phyloP scores from a whole-genome alignment of 2,329 filamentous ascomycete genomes.

The Periconia digitata region DNA sequence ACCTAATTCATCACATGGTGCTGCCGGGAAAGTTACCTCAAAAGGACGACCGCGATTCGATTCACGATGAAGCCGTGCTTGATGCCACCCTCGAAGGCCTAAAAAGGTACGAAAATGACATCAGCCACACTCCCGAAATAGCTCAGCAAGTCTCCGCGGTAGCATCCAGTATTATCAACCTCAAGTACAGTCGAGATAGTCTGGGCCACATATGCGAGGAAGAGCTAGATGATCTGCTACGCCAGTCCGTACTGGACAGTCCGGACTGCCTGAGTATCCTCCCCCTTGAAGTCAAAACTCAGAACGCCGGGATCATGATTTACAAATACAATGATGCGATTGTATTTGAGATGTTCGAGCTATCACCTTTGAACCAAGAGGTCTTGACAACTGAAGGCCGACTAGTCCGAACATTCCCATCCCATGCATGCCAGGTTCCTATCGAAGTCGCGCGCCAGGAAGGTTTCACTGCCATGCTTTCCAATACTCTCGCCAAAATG shows the following conservation, averaged over 20 bases:
- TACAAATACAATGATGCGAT: constrained; percentile 21
- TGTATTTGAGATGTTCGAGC: constrained; percentile 51
- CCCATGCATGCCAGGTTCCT: constrained; percentile 38
- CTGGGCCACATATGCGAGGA: constrained; percentile 9
- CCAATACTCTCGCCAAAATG: constrained; percentile 39
- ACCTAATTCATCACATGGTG: constrained; percentile 52
- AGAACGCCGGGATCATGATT: constrained; percentile 53
- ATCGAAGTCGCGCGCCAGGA: constrained; percentile 18
- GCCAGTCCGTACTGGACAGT: constrained; percentile 17
- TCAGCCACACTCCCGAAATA: background rate
- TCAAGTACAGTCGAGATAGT: background rate
- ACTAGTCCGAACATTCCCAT: constrained; percentile 51
- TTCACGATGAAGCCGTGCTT: constrained; percentile 16
- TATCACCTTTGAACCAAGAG: constrained; percentile 44
- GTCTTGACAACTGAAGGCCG: constrained; percentile 44
- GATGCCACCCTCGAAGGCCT: constrained; percentile 13
- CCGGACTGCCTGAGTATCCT: constrained; percentile 14
- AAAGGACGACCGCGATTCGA: constrained; percentile 22
- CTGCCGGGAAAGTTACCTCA: constrained; percentile 54
- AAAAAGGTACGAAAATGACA: constrained; percentile 6
- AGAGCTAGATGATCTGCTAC: constrained; percentile 9
- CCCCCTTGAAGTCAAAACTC: constrained; percentile 46
- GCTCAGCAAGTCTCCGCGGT: constrained; percentile 8
- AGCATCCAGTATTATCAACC: constrained; percentile 3
- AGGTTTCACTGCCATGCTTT: constrained; percentile 25